A percentile compares a stretch with the other conserved stretches of the same genome.
These are phyloP conservation scores for Dittrichia graveolens DNA, from an alignment of 129 eudicot genomes.

Conservation along the genomic window DNA sequence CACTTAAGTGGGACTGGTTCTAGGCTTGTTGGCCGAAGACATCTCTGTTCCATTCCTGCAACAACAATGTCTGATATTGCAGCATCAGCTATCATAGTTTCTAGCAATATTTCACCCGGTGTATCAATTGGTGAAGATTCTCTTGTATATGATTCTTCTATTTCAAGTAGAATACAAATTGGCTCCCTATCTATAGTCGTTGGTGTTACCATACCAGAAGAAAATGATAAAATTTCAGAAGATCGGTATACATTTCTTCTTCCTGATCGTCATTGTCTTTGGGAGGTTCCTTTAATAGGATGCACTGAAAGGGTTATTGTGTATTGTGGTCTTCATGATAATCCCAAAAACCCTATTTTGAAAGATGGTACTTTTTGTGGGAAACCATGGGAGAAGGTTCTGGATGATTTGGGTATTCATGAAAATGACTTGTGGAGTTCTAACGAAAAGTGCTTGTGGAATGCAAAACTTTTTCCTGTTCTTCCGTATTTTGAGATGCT, in stretches of 20 bases:
- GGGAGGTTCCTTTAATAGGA: constrained; percentile 95
- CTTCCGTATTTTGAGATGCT: constrained; percentile 83
- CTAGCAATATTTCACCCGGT: constrained; percentile 77
- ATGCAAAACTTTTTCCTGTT: constrained; percentile 82
- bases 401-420: constrained; percentile 62
- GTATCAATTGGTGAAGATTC: constrained; percentile 95
- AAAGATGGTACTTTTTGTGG: constrained; percentile 91
- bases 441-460: constrained; percentile 89
- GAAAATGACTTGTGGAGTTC: constrained; percentile 76
- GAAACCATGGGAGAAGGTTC: constrained; percentile 89
- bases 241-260: constrained; percentile 58
- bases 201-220: constrained; percentile 67
- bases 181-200: constrained; percentile 94
- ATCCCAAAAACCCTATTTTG: constrained; percentile 65
- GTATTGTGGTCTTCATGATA: constrained; percentile 96
- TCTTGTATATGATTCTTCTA: constrained; percentile 78
- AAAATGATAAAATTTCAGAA: constrained; percentile 9
- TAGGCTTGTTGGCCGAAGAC: constrained; percentile 84
- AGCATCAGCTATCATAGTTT: constrained; percentile 82
- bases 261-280: constrained; percentile 93
- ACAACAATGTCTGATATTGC: constrained; percentile 93
- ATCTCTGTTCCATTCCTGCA: constrained; percentile 92
- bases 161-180: constrained; percentile 70
- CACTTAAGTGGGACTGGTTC: constrained; percentile 77
- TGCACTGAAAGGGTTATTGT: constrained; percentile 66